Evolutionary conservation across 208 protist species (phyloP).

Genomic region (Acanthamoeba sp.): DNA sequence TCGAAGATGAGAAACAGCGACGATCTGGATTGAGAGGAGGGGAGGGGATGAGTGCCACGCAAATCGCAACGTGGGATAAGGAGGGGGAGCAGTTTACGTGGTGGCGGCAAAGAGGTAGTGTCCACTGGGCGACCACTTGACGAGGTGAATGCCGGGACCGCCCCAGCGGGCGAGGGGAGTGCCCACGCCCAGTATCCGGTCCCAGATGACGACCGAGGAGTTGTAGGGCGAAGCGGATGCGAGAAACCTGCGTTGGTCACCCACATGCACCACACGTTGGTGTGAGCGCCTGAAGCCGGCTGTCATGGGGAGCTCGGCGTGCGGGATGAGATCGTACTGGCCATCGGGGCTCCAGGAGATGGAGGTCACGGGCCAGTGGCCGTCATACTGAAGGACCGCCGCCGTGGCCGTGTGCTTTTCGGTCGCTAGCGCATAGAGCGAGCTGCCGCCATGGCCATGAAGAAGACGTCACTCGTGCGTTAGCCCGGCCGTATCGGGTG

Average conservation of each 20-base stretch:
- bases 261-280: neutral
- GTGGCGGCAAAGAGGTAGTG: conserved; percentile 53
- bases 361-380: conserved; percentile 26
- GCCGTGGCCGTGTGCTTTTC: conserved; percentile 46
- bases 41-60: neutral
- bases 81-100: neutral
- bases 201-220: conserved; percentile 34
- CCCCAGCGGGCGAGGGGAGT: conserved; percentile 31
- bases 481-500: no score
- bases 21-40: no score
- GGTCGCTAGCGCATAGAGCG: neutral
- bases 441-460: neutral
- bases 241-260: neutral
- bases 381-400: neutral
- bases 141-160: conserved; percentile 1
- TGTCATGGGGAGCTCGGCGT: no score
- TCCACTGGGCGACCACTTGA: conserved; percentile 9
- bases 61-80: neutral
- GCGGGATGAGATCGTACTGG: conserved; percentile 18
- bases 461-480: neutral
- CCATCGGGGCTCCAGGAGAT: conserved; percentile 49
- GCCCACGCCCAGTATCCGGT: conserved; percentile 10
- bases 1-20: conserved; percentile 17
- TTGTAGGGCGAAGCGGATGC: conserved; percentile 36
- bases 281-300: neutral